phyloP scores from a whole-genome alignment of 2,329 filamentous ascomycete species.

The Periconia digitata region DNA sequence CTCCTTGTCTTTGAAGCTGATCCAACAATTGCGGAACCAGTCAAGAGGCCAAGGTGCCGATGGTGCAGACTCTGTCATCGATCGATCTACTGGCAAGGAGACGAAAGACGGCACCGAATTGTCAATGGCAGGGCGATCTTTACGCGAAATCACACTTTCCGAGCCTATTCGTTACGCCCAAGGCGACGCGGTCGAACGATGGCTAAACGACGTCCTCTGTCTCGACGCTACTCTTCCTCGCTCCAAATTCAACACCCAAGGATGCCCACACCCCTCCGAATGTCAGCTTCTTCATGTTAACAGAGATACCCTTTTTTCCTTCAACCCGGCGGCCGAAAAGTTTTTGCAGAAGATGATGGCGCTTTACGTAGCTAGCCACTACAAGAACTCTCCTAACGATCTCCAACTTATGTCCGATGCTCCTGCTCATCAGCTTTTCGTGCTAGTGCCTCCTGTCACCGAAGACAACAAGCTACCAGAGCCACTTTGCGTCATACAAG shows the following conservation, averaged over 20 bases:
- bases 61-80: constrained; percentile 64
- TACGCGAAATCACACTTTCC: constrained; percentile 88
- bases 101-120: constrained; percentile 38
- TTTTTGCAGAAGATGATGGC: constrained; percentile 99
- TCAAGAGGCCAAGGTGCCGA: constrained; percentile 66
- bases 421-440: constrained; percentile 93
- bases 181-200: constrained; percentile 90
- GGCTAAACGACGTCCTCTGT: constrained; percentile 92
- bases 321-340: constrained; percentile 94
- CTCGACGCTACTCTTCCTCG: constrained; percentile 88
- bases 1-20: constrained; percentile 91
- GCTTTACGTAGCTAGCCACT: constrained; percentile 93
- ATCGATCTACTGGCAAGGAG: constrained; percentile 77
- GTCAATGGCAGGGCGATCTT: constrained; percentile 64
- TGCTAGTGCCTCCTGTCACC: constrained; percentile 82
- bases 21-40: constrained; percentile 94
- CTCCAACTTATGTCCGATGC: constrained; percentile 98
- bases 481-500: constrained; percentile 91
- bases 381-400: constrained; percentile 98
- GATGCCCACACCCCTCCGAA: constrained; percentile 85
- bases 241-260: constrained; percentile 69
- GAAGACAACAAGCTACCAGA: constrained; percentile 82
- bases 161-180: constrained; percentile 94
- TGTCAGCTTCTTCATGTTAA: constrained; percentile 95
- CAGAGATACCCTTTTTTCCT: constrained; percentile 95